Evolutionary conservation across 225 moss, liverwort and hornwort genomes (phyloP).

Genomic region (Bryum argenteum): DNA sequence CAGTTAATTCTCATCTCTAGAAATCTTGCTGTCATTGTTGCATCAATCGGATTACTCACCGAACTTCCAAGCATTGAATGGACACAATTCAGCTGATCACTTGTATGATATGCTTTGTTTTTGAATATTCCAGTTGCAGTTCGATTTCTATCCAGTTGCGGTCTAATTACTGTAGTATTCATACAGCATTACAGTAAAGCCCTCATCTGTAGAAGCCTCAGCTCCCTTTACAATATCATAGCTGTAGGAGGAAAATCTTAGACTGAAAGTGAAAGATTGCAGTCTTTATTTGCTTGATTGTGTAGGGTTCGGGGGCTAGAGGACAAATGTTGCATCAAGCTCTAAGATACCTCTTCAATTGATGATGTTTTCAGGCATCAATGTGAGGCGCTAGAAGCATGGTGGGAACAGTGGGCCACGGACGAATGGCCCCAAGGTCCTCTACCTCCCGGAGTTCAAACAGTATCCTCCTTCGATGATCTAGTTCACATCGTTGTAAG

Average conservation of each 20-base stretch:
- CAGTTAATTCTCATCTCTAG: too few species aligned
- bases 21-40: too few species aligned
- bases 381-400: conserved; percentile 31
- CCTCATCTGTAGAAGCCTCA: not conserved
- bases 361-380: conserved; percentile 31
- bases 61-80: too few species aligned
- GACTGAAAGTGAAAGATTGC: not conserved
- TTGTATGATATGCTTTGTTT: too few species aligned
- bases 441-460: conserved; percentile 35
- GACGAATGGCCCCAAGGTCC: conserved; percentile 58
- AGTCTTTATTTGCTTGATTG: too few species aligned
- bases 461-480: conserved; percentile 37
- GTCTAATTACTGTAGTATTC: too few species aligned
- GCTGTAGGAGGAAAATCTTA: not conserved
- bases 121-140: too few species aligned
- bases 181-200: not conserved
- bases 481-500: not conserved
- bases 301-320: not conserved
- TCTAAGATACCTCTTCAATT: not conserved
- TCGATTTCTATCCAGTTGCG: too few species aligned
- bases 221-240: not conserved
- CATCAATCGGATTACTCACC: too few species aligned
- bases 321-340: not conserved
- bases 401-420: conserved; percentile 48
- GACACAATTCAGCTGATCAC: too few species aligned